These are phyloP conservation scores for Planoprotostelium fungivorum DNA, from an alignment of 78 protist genomes.

Conservation along the genomic window DNA sequence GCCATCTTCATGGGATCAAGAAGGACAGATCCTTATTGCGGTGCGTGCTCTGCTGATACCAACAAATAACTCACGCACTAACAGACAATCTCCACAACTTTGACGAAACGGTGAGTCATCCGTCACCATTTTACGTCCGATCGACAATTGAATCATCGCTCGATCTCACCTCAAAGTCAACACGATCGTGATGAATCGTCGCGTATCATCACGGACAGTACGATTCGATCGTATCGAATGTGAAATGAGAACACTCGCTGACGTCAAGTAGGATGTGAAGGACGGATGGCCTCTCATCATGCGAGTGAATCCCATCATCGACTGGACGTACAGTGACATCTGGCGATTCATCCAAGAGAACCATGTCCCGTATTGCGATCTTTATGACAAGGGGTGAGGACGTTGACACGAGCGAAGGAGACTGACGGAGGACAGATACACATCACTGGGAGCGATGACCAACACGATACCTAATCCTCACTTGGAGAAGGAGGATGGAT, in stretches of 20 bases:
- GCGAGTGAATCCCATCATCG: neutral
- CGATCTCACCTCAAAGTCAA: too few relatives aligned
- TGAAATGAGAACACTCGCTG: too few relatives aligned
- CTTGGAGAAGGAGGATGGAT: neutral
- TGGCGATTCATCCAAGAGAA: neutral
- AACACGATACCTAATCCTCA: neutral
- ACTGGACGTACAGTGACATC: neutral
- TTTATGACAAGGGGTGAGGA: neutral
- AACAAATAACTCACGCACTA: too few relatives aligned
- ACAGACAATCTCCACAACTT: neutral
- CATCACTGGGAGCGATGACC: neutral
- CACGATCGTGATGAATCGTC: too few relatives aligned
- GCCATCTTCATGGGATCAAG: neutral
- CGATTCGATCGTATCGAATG: too few relatives aligned
- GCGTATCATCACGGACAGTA: too few relatives aligned
- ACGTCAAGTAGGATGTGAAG: neutral
- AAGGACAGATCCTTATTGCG: neutral
- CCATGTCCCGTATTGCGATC: neutral
- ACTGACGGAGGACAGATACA: neutral
- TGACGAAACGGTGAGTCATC: neutral
- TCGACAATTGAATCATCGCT: too few relatives aligned
- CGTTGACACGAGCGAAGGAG: neutral
- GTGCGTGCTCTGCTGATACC: neutral
- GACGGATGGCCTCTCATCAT: neutral
- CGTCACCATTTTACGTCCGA: neutral